phyloP scores from a whole-genome alignment of 352 stramenopile genomes.

The Globisporangium cystogenes region DNA sequence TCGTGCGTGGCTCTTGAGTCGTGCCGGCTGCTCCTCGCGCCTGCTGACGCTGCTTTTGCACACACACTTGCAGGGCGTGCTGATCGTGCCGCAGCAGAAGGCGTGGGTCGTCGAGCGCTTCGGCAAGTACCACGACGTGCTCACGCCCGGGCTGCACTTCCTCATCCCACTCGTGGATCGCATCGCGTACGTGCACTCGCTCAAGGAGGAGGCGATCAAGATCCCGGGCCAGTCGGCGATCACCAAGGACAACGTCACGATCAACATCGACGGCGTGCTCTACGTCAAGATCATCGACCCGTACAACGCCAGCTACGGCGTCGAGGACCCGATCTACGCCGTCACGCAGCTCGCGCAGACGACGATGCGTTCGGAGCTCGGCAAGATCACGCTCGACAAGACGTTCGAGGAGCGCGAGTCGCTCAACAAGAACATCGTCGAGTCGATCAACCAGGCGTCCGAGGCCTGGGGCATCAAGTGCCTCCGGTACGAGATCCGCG shows the following conservation, averaged over 20 bases:
- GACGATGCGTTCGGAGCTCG: conserved; percentile 89
- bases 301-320: conserved; percentile 86
- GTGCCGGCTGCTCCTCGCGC: too few species aligned
- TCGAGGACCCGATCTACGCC: conserved; percentile 87
- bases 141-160: conserved; percentile 86
- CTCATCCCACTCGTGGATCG: conserved; percentile 87
- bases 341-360: conserved; percentile 90
- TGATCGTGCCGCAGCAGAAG: conserved; percentile 86
- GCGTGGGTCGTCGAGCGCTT: conserved; percentile 91
- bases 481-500: conserved; percentile 89
- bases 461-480: conserved; percentile 89
- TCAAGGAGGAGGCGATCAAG: conserved; percentile 91
- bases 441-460: conserved; percentile 89
- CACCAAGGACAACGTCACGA: conserved; percentile 90
- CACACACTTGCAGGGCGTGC: conserved; percentile 40
- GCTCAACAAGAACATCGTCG: conserved; percentile 89
- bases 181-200: conserved; percentile 89
- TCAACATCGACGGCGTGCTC: conserved; percentile 89
- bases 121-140: conserved; percentile 86
- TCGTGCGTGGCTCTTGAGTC: conserved; percentile 22
- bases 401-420: conserved; percentile 92
- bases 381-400: conserved; percentile 92
- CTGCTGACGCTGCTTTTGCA: not conserved
- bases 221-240: conserved; percentile 89
- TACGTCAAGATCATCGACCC: conserved; percentile 90